phyloP scores from a whole-genome alignment of 805 yeast genomes.

The Starmerella riodocensis region DNA sequence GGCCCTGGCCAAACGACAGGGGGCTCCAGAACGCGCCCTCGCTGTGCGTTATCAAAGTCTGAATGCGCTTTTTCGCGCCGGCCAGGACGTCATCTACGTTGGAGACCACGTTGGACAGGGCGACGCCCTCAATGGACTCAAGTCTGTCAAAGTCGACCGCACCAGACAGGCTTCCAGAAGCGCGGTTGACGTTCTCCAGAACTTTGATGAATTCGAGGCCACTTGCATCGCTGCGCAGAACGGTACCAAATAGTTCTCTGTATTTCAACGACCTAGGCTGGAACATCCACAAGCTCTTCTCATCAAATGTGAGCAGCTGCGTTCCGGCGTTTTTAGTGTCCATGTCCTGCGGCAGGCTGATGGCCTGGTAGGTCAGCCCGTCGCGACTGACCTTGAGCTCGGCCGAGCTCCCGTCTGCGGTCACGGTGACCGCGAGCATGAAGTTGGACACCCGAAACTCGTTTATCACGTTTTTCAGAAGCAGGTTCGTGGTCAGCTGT shows the following conservation, averaged over 20 bases:
- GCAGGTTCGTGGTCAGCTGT: slow-evolving; percentile 31
- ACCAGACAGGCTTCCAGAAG: slow-evolving; percentile 36
- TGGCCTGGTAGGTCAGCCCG: neutral
- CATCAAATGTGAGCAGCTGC: slow-evolving; percentile 62
- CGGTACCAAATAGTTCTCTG: slow-evolving; percentile 55
- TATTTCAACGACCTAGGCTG: slow-evolving; percentile 48
- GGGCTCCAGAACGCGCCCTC: slow-evolving; percentile 84
- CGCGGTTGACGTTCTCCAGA: slow-evolving; percentile 60
- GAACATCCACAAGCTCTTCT: slow-evolving; percentile 67
- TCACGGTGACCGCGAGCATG: neutral
- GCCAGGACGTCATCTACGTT: slow-evolving; percentile 37
- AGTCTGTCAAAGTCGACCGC: slow-evolving; percentile 82
- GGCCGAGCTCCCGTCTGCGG: neutral
- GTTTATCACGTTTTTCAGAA: slow-evolving; percentile 28
- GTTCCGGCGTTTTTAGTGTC: slow-evolving; percentile 46
- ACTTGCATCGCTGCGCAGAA: slow-evolving; percentile 78
- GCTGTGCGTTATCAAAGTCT: slow-evolving; percentile 66
- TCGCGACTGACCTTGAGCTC: neutral
- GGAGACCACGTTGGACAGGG: slow-evolving; percentile 55
- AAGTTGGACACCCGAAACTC: neutral
- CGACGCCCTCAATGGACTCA: slow-evolving; percentile 73
- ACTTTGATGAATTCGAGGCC: slow-evolving; percentile 75
- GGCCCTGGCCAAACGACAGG: slow-evolving; percentile 53
- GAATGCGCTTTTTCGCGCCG: slow-evolving; percentile 43
- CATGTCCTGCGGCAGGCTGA: neutral